Base-by-base conservation (phyloP, 2,329 filamentous ascomycete genomes). In the Aspergillus hortae region DNA sequence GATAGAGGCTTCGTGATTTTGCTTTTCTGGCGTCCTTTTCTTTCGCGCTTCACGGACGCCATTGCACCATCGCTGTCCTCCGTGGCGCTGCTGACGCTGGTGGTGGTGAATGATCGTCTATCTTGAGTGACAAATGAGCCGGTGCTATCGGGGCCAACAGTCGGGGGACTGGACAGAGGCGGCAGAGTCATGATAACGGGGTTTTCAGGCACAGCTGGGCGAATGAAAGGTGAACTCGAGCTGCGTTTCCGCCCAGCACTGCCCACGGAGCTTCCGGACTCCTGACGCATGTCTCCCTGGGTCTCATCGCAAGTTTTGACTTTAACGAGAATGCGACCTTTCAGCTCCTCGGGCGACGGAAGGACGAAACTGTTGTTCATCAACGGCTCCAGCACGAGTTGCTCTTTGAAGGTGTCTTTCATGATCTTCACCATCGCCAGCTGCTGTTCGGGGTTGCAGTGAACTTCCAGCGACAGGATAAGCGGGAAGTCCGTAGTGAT, bases 401-500 rank as follows among this genome's bases (percentile, higher is more conserved):
- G 85, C n/a, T 86, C 77, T 25, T 89, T 89, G 68, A 96, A 95
- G 9, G 88, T 84, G 27, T 88, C 85, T 64, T 86, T 87, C 83
- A 97, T 95, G 57, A 90, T 94, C 55, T 88, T 84, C 19, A 91
- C 88, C 94, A 99, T 97, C 42, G 84, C 81, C 17, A 83, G 78
- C 70, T 99, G 94, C 67, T 97, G 94, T 11, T 85, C 77, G 2
- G 85, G 76, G 60, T 83, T 89, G 80, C 94, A 97, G 68, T 97
- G 94, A 4, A 97, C 92, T 70, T 99, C 94, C 12, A 99, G 86
- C 1, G 94, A 97, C 56, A 99, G 86, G 76, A 94, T 95, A 14
- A 99, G 79, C 0, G 94, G 94, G 61, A 92, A 96, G 19, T 82
- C 83, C n/a, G 89, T 91, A 51, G 87, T 87, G 58, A 86, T 80